phyloP scores from a whole-genome alignment of 371 early-diverging fungal species.

The Massospora cicadina region DNA sequence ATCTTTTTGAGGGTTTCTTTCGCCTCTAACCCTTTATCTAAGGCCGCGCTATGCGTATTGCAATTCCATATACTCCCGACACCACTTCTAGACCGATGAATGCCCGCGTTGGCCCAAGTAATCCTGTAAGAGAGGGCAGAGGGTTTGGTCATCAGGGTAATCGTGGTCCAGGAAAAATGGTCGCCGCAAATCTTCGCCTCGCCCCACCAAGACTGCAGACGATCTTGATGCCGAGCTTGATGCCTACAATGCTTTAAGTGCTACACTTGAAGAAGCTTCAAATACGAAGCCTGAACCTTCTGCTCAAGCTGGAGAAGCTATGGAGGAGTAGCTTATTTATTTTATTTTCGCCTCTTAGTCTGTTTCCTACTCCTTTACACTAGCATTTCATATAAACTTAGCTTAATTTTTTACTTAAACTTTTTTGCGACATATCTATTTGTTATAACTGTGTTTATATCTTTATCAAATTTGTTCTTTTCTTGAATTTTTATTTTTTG shows the following conservation, averaged over 20 bases:
- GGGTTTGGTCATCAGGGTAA: background rate
- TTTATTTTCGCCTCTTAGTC: no score
- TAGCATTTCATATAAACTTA: no score
- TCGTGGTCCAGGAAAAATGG: background rate
- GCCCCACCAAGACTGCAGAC: background rate
- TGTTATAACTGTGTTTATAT: no score
- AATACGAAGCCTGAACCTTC: background rate
- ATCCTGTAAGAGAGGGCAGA: background rate
- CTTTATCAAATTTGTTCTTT: no score
- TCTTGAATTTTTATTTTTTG: no score
- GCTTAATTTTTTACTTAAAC: no score
- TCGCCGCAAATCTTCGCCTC: background rate
- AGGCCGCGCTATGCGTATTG: slow-evolving; percentile 49
- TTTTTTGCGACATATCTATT: no score
- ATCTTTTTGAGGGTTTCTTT: background rate
- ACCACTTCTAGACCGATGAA: background rate
- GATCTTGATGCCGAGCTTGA: background rate
- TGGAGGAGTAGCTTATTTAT: background rate
- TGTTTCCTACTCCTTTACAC: background rate
- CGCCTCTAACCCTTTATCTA: background rate
- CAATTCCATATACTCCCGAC: slow-evolving; percentile 32
- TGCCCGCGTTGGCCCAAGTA: background rate
- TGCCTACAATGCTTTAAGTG: background rate
- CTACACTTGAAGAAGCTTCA: background rate
- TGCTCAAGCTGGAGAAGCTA: background rate